Evolutionary conservation across 345 rosid species (phyloP).

Genomic region (Eucalyptus caleyi): DNA sequence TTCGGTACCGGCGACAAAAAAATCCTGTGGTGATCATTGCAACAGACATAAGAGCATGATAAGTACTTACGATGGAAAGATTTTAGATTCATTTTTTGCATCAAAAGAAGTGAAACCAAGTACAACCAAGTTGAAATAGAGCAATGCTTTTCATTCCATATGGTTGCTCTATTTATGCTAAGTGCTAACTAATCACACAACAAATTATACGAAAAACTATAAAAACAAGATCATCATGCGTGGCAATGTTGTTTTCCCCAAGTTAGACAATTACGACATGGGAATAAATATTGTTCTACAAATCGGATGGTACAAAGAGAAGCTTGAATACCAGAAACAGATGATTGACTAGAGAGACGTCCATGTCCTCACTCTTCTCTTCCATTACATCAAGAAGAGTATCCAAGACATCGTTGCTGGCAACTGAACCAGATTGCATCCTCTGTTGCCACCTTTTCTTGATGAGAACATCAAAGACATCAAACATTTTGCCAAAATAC

Average conservation of each 20-base stretch:
- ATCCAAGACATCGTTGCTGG: constrained; percentile 14
- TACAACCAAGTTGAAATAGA: background rate
- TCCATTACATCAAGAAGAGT: constrained; percentile 8
- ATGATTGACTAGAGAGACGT: background rate
- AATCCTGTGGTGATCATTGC: constrained; percentile 3
- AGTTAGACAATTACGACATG: background rate
- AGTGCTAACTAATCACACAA: background rate
- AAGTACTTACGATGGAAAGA: background rate
- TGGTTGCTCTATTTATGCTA: background rate
- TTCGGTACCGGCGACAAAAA: constrained; percentile 30
- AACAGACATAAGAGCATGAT: background rate
- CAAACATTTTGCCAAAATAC: constrained; percentile 1
- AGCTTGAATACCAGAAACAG: background rate
- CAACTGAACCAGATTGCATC: background rate
- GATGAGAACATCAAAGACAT: constrained; percentile 6
- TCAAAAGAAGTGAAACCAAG: background rate
- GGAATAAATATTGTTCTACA: background rate
- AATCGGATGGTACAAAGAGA: background rate
- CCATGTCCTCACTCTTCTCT: constrained; percentile 4
- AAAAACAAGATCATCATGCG: background rate
- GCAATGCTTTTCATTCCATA: background rate
- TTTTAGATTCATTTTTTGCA: background rate
- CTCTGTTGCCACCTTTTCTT: constrained; percentile 3
- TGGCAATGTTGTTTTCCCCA: background rate
- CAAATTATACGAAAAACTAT: background rate